Evolutionary conservation across 1,284 basidiomycete species (phyloP), one percentile per base, ranked within the genome.

Genomic region (Rhodotorula sp.): DNA sequence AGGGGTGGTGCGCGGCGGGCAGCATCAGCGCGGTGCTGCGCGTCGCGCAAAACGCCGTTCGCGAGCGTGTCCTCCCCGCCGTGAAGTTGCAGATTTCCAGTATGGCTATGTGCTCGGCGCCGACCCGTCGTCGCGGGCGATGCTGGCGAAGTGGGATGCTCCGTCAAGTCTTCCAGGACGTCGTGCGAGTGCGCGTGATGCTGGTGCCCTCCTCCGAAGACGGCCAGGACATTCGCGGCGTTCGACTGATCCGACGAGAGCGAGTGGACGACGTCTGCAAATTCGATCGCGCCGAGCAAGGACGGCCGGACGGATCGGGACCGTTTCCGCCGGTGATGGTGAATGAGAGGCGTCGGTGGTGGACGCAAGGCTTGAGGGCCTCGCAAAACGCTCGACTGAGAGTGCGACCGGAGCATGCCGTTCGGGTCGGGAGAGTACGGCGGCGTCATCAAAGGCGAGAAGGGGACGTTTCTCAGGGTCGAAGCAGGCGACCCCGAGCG

Each of bases 271-370:
- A 97, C 91, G 71, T 94, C 90, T 43, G 92, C 86, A 81, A 97
- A 97, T 81, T 97, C 95, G 65, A 98, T 87, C 0, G 95, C 94
- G 15, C 94, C 92, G 4, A 97, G 87, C 2, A 98, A 86, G 10
- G 93, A 96, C 5, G 76, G 74, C 3, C 78, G 73, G 10, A 73
- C 71, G 10, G 71, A 63, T 16, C 64, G 67, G 6, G 63, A 65
- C 12, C 58, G 71, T 18, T 31, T 59, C 6, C 54, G 74, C 8
- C n/a, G 52, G 58, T 62, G 69, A 29, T n/a, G 39, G 58, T 52
- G 62, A 39, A 34, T 67, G n/a, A 51, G 54, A 7, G 52, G 64
- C 12, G 51, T 64, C 15, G 61, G 52, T 8, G 64, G 43, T 31
- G 63, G 58, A 23, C 63, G 57, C 14, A 26, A 39, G 20, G 51